Evolutionary conservation across 257 asterid genomes (phyloP).

Genomic region (Gentiana dahurica): DNA sequence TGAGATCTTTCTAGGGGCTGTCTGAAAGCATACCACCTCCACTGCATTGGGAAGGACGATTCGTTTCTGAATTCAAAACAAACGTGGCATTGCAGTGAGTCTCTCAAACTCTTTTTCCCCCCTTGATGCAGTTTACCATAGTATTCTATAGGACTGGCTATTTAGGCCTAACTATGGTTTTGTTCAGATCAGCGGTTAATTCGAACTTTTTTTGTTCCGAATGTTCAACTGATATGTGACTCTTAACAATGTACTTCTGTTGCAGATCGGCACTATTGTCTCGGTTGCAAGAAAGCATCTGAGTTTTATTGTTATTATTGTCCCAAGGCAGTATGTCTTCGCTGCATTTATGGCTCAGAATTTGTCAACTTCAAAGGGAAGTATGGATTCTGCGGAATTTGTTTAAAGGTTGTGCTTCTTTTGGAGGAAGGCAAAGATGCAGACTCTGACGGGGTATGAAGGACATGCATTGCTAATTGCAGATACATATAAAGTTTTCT

Average conservation of each 20-base stretch:
- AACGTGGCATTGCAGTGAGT: constrained; percentile 61
- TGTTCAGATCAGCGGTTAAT: not conserved
- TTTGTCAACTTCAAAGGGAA: constrained; percentile 41
- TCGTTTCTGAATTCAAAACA: constrained; percentile 29
- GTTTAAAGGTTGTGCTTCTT: constrained; percentile 56
- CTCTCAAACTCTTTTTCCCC: constrained; percentile 4
- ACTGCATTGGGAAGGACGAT: constrained; percentile 42
- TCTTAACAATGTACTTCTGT: constrained; percentile 4
- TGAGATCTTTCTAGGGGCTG: constrained; percentile 50
- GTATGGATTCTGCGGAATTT: constrained; percentile 56
- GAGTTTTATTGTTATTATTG: constrained; percentile 59
- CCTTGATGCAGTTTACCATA: too few relatives aligned
- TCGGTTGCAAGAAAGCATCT: constrained; percentile 28
- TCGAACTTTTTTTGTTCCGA: not conserved
- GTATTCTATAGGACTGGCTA: too few relatives aligned
- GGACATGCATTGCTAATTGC: too few relatives aligned
- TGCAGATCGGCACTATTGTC: constrained; percentile 78
- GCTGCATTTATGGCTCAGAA: constrained; percentile 27
- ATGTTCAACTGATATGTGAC: not conserved
- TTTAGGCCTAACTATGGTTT: too few relatives aligned
- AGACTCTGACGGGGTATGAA: constrained; percentile 82
- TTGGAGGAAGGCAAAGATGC: constrained; percentile 44
- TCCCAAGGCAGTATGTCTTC: constrained; percentile 41
- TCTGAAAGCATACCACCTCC: constrained; percentile 57
- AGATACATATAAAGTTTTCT: too few relatives aligned